Base-by-base conservation (phyloP, 1,139 yeast genomes). In the Kluyveromyces sp. region DNA sequence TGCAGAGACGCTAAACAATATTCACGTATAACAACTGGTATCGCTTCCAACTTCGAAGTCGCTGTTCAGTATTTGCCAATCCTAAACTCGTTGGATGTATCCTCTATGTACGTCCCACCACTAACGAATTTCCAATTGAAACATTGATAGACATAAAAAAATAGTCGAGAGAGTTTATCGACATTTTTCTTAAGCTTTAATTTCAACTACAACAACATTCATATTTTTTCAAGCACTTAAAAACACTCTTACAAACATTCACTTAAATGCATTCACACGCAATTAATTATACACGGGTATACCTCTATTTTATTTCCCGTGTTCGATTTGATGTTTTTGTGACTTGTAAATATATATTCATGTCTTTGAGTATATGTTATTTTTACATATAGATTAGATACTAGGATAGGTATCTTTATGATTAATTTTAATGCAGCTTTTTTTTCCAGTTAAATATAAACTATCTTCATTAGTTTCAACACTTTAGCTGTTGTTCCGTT, bases 1-100 rank as follows among this genome's bases (percentile, higher is more conserved):
- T 73, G 77, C 53, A 73, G 75, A 55, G 74, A 74, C 44, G 57
- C 68, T 25, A 66, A 68, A 36, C 77, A 74, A 52, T 65, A 68
- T 48, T 67, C 71, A 45, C 66, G 69, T 50, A 61, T 69, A 46
- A 65, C 73, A 27, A 61, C 68, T 35, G 71, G 71, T 43, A 74
- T 73, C 37, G 65, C 71, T 37, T 66, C 65, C 34, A 62, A 69
- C 47, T 71, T 69, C 53, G 65, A 67, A 41, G 67, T 66, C 39
- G 60, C 70, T 46, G 67, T 69, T 36, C 67, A 63, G 41, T 67
- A 68, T 30, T 63, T 69, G 50, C 59, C 65, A 46, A 65, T 69
- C 49, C 63, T 70, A 54, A 63, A 65, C 42, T 54, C 59, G 36
- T 55, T 72, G 48, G 65, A 67, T 43, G 64, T 65, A 28, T 48